Evolutionary conservation across 306 rosid species (phyloP).

Genomic region (Arachis hypogaea): DNA sequence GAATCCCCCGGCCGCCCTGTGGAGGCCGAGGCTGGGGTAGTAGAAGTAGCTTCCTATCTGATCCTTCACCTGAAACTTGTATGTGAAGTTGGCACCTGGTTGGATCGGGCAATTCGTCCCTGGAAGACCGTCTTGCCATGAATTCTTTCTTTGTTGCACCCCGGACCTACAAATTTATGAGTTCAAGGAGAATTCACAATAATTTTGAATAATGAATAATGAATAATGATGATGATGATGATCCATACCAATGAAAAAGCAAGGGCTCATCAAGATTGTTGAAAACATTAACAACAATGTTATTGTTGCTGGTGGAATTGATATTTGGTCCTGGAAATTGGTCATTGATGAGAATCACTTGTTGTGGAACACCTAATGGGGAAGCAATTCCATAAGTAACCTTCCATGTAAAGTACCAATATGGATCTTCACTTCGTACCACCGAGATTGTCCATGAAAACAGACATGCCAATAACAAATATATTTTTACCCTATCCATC

Average conservation of each 20-base stretch:
- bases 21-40: slow-evolving; percentile 63
- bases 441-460: slow-evolving; percentile 28
- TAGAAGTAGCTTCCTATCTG: slow-evolving; percentile 80
- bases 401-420: slow-evolving; percentile 69
- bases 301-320: slow-evolving; percentile 81
- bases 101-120: slow-evolving; percentile 84
- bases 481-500: slow-evolving; percentile 31
- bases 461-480: slow-evolving; percentile 47
- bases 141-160: slow-evolving; percentile 78
- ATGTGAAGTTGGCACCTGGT: slow-evolving; percentile 72
- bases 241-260: slow-evolving; percentile 65
- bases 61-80: slow-evolving; percentile 79
- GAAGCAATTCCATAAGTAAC: slow-evolving; percentile 76
- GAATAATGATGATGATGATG: too few species aligned
- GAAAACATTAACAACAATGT: slow-evolving; percentile 64
- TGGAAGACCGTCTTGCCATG: slow-evolving; percentile 76
- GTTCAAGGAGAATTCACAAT: too few species aligned
- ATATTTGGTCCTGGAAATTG: slow-evolving; percentile 84
- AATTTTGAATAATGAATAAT: too few species aligned
- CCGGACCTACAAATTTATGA: slow-evolving; percentile 51
- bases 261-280: slow-evolving; percentile 85
- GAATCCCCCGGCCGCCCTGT: slow-evolving; percentile 66
- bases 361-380: slow-evolving; percentile 84
- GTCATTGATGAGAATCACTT: slow-evolving; percentile 80
- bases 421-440: slow-evolving; percentile 68